Conservation (phyloP, 192 early-diverging fungal genomes). For the Jimgerdemannia lactiflua region DNA sequence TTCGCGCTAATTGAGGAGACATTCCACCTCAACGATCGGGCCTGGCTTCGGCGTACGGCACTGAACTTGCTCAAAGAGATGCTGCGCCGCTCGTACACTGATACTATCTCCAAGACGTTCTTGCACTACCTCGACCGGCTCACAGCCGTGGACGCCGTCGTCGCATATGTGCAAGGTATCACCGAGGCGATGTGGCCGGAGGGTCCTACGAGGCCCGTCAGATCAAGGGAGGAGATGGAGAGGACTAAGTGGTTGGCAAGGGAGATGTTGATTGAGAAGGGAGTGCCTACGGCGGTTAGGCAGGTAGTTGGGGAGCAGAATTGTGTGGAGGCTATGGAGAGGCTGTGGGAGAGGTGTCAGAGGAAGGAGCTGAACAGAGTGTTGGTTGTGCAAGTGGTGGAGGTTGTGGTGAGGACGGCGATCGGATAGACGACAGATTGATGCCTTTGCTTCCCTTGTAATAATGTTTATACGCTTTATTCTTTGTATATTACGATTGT, state of each 20-base stretch:
- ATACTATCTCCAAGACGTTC: conserved; percentile 27
- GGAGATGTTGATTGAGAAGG: conserved; percentile 10
- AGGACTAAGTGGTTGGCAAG: conserved; percentile 15
- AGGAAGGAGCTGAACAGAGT: conserved; percentile 25
- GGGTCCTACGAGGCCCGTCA: not conserved
- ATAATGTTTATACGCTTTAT: too few species aligned
- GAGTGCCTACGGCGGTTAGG: conserved; percentile 20
- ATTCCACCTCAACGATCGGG: conserved; percentile 32
- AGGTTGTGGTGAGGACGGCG: conserved; percentile 22
- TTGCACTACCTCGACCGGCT: conserved; percentile 20
- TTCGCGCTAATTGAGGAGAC: conserved; percentile 31
- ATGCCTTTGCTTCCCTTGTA: too few species aligned
- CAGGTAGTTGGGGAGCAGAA: conserved; percentile 35
- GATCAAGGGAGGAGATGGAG: conserved; percentile 25
- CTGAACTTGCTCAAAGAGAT: conserved; percentile 31
- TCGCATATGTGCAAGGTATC: conserved; percentile 1
- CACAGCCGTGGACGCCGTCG: conserved; percentile 19
- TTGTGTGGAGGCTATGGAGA: conserved; percentile 25
- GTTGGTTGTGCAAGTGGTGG: conserved; percentile 26
- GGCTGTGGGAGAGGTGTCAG: conserved; percentile 26
- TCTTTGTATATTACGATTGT: too few species aligned
- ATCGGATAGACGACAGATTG: conserved; percentile 11
- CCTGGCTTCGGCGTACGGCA: conserved; percentile 31
- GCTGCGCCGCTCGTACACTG: conserved; percentile 28
- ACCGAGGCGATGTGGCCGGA: conserved; percentile 28